A percentile compares a stretch with the other conserved stretches of the same genome.
phyloP scores from a whole-genome alignment of 1,284 basidiomycete genomes.

The Cryptococcus amylolentus region DNA sequence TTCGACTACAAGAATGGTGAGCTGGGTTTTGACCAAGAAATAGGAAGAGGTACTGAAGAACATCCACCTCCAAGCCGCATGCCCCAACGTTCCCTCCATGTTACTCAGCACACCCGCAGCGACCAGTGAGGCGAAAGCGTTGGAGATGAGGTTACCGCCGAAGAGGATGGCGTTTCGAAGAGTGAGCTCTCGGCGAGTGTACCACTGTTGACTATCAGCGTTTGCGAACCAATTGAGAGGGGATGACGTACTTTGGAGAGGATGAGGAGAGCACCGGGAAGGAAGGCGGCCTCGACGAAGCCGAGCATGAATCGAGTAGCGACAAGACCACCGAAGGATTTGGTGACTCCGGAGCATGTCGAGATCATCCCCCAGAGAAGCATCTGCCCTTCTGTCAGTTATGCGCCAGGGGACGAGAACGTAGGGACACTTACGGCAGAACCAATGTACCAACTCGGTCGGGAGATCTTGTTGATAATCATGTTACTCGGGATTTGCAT shows the following conservation, averaged over 20 bases:
- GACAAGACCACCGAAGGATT: slow-evolving; percentile 28
- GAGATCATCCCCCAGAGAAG: slow-evolving; percentile 38
- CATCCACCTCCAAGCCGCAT: slow-evolving; percentile 72
- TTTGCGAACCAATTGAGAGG: background rate
- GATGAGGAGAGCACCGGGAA: slow-evolving; percentile 49
- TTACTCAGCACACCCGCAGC: slow-evolving; percentile 65
- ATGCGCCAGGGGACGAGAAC: background rate
- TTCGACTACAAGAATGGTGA: slow-evolving; percentile 13
- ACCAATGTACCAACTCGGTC: slow-evolving; percentile 32
- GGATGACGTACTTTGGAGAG: slow-evolving; percentile 51
- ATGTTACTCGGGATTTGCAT: slow-evolving; percentile 36
- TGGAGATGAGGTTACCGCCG: slow-evolving; percentile 64
- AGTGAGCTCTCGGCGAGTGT: slow-evolving; percentile 34
- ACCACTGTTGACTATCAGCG: slow-evolving; percentile 19
- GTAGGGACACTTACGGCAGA: slow-evolving; percentile 17
- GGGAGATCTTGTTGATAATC: slow-evolving; percentile 36
- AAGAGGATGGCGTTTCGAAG: slow-evolving; percentile 68
- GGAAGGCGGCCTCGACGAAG: slow-evolving; percentile 34
- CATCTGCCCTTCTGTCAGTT: slow-evolving; percentile 13
- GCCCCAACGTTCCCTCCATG: slow-evolving; percentile 66
- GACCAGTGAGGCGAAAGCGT: slow-evolving; percentile 74
- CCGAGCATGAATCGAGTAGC: slow-evolving; percentile 29
- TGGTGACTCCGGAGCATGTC: slow-evolving; percentile 28
- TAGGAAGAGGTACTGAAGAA: slow-evolving; percentile 63
- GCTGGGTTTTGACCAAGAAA: background rate